Conservation (phyloP, 2,329 filamentous ascomycete genomes). For the Colletotrichum tofieldiae region DNA sequence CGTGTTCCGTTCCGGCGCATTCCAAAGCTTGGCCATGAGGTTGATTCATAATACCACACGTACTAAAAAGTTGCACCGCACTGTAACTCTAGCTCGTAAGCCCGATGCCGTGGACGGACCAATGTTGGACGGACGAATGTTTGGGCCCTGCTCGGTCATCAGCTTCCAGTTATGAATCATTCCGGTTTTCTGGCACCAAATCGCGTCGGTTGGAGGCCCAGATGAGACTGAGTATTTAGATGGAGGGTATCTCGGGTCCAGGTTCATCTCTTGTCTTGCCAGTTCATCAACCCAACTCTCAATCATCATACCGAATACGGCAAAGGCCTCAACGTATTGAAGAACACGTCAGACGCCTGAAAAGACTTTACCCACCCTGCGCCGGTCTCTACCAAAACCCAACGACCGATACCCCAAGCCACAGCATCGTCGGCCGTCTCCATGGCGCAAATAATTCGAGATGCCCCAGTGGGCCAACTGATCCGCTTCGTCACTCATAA, state of each 20-base stretch:
- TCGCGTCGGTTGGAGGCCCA: neutral
- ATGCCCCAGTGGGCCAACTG: slow-evolving; percentile 72
- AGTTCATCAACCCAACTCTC: slow-evolving; percentile 7
- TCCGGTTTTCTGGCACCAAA: neutral
- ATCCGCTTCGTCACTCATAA: slow-evolving; percentile 69
- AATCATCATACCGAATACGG: neutral
- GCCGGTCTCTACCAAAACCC: too few species aligned
- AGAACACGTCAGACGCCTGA: neutral
- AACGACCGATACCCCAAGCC: neutral
- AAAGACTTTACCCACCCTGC: neutral
- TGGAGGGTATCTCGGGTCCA: neutral
- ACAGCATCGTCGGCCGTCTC: neutral
- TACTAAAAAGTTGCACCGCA: neutral
- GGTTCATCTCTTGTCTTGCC: neutral
- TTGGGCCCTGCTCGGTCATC: slow-evolving; percentile 36
- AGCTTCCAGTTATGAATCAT: neutral
- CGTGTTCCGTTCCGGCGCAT: slow-evolving; percentile 22
- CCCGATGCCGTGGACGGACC: slow-evolving; percentile 27
- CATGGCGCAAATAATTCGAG: slow-evolving; percentile 59
- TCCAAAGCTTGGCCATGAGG: slow-evolving; percentile 7
- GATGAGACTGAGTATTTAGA: slow-evolving; percentile 19
- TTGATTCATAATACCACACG: slow-evolving; percentile 36
- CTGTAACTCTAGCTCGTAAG: slow-evolving; percentile 13
- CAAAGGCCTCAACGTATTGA: neutral
- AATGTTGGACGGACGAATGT: slow-evolving; percentile 14